Conservation (phyloP, 2,329 filamentous ascomycete genomes). For the Thielaviopsis punctulata region DNA sequence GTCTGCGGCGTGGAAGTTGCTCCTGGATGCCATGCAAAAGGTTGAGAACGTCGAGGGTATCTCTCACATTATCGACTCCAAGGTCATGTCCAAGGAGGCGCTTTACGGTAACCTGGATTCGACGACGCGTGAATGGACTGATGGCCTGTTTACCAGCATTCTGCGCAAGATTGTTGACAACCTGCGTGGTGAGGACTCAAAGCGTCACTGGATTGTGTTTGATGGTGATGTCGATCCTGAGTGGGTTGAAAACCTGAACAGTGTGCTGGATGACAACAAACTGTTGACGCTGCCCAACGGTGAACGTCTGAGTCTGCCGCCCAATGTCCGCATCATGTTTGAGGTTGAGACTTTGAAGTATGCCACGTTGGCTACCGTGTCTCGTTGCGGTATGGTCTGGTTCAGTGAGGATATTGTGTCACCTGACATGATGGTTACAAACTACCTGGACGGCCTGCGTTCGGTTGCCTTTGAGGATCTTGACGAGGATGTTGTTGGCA, state of each 20-base stretch:
- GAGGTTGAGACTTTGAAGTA: conserved; percentile 97
- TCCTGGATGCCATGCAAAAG: conserved; percentile 78
- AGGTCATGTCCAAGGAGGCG: conserved; percentile 99
- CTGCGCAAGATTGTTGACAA: conserved; percentile 98
- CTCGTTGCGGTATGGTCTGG: conserved; percentile 99
- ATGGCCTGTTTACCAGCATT: conserved; percentile 94
- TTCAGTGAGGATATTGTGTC: conserved; percentile 97
- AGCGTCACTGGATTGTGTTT: conserved; percentile 98
- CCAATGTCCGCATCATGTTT: conserved; percentile 98
- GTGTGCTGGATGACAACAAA: conserved; percentile 98
- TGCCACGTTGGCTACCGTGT: conserved; percentile 93
- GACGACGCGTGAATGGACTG: conserved; percentile 96
- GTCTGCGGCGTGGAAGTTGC: conserved; percentile 81
- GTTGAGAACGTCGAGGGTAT: conserved; percentile 88
- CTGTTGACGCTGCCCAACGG: conserved; percentile 91
- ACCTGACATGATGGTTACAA: conserved; percentile 75
- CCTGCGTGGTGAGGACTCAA: conserved; percentile 85
- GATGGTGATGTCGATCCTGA: conserved; percentile 98
- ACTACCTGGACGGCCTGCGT: conserved; percentile 74
- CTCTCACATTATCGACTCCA: conserved; percentile 94
- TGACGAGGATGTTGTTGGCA: conserved; percentile 73
- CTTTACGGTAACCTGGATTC: conserved; percentile 91
- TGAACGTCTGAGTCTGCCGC: conserved; percentile 83
- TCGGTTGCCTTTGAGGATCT: conserved; percentile 82
- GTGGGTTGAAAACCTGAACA: conserved; percentile 99